Base-by-base conservation (phyloP, 768 basidiomycete genomes). In the Russula ochroleuca region DNA sequence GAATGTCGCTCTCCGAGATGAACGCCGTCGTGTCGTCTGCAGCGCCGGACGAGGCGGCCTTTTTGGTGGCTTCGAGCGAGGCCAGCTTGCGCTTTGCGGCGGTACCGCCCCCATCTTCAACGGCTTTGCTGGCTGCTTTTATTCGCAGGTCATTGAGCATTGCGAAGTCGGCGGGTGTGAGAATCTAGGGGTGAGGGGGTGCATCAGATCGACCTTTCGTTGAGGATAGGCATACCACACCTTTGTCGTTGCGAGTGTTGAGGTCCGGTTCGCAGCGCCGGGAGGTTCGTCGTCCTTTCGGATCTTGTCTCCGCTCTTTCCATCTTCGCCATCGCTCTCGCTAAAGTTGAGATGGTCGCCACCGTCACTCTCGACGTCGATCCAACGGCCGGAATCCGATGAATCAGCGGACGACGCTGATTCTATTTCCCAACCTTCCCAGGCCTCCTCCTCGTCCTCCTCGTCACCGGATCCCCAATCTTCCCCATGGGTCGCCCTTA, bases 101-200 rank as follows among this genome's bases (percentile, higher is more conserved):
- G 21, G 84, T 78, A 1, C 92, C 88, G 5, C 86, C 87, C 2
- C 85, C 85, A 25, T 74, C 75, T 71, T 92, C 85, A 7, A 90
- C 85, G 0, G 84, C 85, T 62, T 85, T 81, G 17, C 81, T 77
- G 19, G 90, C 91, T 0, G 88, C 91, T 75, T 92, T 81, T 55
- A 92, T 81, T 2, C 88, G 86, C 21, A 98, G 85, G 69, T 97
- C 92, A 71, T 92, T 90, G 57, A 98, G 80, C 57, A 97, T 75
- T 0, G 90, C 90, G 72, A 98, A 99, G 74, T 99, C 97, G 35
- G 94, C 94, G 0, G 97, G 97, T 0, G 97, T 98, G 48, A 98
- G 83, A 70, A 99, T 98, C 94, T 97, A 68, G 15, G 33, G 41
- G 9, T 1, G 25, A 40, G 14, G 47, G n/a, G 11, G 33, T 21